phyloP scores from a whole-genome alignment of 352 stramenopile species.

The Halophytophthora polymorphica region DNA sequence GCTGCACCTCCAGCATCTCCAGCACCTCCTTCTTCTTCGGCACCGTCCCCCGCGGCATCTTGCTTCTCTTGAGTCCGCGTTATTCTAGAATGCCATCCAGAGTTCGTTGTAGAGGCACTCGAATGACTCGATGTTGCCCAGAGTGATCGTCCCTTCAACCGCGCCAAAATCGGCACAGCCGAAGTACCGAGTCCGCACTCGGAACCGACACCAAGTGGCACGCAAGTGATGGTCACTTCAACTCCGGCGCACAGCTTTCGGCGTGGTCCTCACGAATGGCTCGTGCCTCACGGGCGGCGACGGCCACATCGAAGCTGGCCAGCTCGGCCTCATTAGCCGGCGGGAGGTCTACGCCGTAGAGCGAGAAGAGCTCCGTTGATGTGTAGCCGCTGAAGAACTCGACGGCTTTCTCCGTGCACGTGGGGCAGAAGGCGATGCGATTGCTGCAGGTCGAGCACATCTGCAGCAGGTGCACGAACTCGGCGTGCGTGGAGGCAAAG shows the following conservation, averaged over 20 bases:
- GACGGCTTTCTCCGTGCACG: slow-evolving; percentile 41
- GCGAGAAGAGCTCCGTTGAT: slow-evolving; percentile 38
- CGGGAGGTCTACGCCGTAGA: slow-evolving; percentile 59
- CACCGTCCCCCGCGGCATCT: not conserved
- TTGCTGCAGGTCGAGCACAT: slow-evolving; percentile 47
- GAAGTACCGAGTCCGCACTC: not conserved
- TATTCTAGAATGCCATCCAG: too few species aligned
- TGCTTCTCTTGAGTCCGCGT: too few species aligned
- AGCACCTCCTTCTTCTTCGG: slow-evolving; percentile 22
- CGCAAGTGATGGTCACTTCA: slow-evolving; percentile 23
- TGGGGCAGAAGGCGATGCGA: slow-evolving; percentile 49
- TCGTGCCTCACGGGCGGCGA: slow-evolving; percentile 36
- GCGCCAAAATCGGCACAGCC: not conserved
- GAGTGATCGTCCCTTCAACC: slow-evolving; percentile 1
- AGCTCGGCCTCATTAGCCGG: slow-evolving; percentile 45
- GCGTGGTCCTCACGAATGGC: slow-evolving; percentile 14
- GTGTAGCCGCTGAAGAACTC: slow-evolving; percentile 69
- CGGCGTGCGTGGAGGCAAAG: slow-evolving; percentile 41
- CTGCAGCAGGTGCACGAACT: slow-evolving; percentile 61
- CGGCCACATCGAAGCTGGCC: slow-evolving; percentile 34
- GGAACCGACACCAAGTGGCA: not conserved
- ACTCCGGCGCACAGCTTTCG: slow-evolving; percentile 6
- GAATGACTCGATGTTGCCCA: too few species aligned
- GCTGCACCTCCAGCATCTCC: slow-evolving; percentile 19
- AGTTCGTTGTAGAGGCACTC: not conserved